These are phyloP conservation scores for Daldinia childiae DNA, from an alignment of 495 filamentous ascomycete species.

Conservation along the genomic window DNA sequence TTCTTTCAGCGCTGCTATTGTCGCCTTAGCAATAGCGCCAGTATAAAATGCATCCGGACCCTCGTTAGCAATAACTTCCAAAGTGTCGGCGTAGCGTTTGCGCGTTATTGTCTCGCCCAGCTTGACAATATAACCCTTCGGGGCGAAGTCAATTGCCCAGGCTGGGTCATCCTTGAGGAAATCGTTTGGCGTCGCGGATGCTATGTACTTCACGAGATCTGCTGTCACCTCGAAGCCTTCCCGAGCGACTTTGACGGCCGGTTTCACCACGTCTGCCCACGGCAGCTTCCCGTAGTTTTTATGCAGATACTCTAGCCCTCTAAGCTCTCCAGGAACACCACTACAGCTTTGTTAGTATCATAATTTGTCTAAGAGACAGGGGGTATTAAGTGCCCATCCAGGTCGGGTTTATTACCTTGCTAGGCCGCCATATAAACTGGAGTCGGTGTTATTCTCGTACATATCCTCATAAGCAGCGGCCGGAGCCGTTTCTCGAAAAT, in stretches of 20 bases:
- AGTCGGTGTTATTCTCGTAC: conserved; percentile 66
- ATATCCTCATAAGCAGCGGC: conserved; percentile 79
- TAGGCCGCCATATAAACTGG: conserved; percentile 65
- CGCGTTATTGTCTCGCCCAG: conserved; percentile 77
- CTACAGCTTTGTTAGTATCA: conserved; percentile 48
- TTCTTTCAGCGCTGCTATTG: conserved; percentile 67
- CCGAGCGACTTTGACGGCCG: conserved; percentile 73
- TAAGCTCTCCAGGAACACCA: conserved; percentile 81
- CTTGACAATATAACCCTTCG: conserved; percentile 66
- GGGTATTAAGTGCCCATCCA: background rate
- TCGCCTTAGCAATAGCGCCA: conserved; percentile 74
- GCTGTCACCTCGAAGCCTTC: conserved; percentile 71
- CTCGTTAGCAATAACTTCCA: conserved; percentile 71
- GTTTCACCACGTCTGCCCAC: conserved; percentile 72
- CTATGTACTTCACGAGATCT: conserved; percentile 73
- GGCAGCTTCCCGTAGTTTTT: conserved; percentile 73
- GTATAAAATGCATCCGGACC: conserved; percentile 79
- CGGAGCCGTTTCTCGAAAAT: conserved; percentile 84
- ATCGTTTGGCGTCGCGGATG: conserved; percentile 39
- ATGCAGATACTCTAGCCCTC: conserved; percentile 76
- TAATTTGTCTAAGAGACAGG: background rate
- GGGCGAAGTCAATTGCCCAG: conserved; percentile 85
- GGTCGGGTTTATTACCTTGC: conserved; percentile 57
- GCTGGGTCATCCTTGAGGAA: conserved; percentile 65
- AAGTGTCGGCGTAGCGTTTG: conserved; percentile 75